These are phyloP conservation scores for Geosiphon pyriformis DNA, from an alignment of 192 early-diverging fungal species.

Conservation along the genomic window DNA sequence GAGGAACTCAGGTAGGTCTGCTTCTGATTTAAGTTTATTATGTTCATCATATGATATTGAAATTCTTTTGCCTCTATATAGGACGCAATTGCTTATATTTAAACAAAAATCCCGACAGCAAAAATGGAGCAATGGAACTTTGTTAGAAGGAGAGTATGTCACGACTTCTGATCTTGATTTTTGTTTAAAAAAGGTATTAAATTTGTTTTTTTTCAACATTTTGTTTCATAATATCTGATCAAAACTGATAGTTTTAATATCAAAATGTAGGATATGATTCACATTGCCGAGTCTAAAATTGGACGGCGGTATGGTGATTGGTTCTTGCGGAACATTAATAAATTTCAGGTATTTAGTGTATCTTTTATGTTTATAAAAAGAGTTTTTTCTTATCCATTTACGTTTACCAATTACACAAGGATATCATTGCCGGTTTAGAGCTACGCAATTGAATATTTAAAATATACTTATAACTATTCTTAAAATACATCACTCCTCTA, in stretches of 20 bases:
- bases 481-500: no score
- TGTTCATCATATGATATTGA: neutral
- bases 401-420: constrained; percentile 1
- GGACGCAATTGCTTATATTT: constrained; percentile 83
- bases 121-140: constrained; percentile 73
- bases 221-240: no score
- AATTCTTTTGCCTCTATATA: neutral
- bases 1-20: constrained; percentile 54
- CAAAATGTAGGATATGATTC: constrained; percentile 86
- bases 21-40: neutral
- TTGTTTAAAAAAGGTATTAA: constrained; percentile 70
- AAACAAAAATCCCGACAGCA: constrained; percentile 92
- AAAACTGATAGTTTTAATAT: no score
- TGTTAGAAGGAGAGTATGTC: constrained; percentile 80
- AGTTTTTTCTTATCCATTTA: neutral
- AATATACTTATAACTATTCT: no score
- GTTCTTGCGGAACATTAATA: constrained; percentile 93
- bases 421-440: constrained; percentile 18
- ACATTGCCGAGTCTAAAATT: constrained; percentile 91
- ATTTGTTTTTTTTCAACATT: neutral
- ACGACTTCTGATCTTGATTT: constrained; percentile 87
- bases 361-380: neutral
- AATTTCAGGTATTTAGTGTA: constrained; percentile 63
- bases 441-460: constrained; percentile 9
- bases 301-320: constrained; percentile 90